These are phyloP conservation scores for Leccinum fuscescens DNA, from an alignment of 1,284 basidiomycete genomes.

Conservation along the genomic window DNA sequence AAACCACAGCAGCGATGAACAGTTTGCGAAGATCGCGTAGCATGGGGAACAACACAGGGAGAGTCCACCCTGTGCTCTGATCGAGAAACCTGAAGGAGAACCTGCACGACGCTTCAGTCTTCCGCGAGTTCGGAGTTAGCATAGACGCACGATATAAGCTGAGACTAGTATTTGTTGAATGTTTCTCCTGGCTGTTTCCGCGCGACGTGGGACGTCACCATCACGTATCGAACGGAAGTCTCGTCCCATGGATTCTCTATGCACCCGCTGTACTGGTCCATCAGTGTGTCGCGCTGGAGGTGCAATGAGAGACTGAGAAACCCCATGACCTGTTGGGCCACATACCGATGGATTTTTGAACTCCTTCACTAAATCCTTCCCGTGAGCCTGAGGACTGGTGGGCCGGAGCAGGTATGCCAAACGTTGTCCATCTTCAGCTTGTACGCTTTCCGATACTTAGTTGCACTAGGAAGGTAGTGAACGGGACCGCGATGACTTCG, in stretches of 20 bases:
- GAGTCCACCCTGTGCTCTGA: no score
- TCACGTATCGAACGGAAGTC: conserved; percentile 74
- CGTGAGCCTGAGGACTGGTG: conserved; percentile 17
- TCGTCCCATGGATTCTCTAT: conserved; percentile 78
- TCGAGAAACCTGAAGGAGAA: conserved; percentile 78
- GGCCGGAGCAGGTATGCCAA: no score
- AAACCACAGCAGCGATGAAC: conserved; percentile 2
- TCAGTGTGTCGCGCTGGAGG: conserved; percentile 43
- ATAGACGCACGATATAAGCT: conserved; percentile 57
- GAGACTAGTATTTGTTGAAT: conserved; percentile 66
- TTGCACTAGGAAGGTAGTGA: no score
- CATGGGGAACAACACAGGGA: conserved; percentile 72
- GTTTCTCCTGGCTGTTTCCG: conserved; percentile 66
- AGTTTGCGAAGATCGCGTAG: conserved; percentile 78
- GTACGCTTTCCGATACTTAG: no score
- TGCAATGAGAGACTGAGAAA: not conserved
- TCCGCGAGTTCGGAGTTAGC: not conserved
- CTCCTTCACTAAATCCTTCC: conserved; percentile 69
- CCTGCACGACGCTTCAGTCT: conserved; percentile 35
- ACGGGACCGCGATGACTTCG: no score
- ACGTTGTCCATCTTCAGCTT: no score
- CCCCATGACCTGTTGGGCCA: conserved; percentile 7
- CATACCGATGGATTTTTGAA: conserved; percentile 65
- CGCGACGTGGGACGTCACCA: conserved; percentile 66
- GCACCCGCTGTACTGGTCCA: conserved; percentile 59